Evolutionary conservation across 2,329 filamentous ascomycete genomes (phyloP).

Genomic region (Ilyonectria destructans): DNA sequence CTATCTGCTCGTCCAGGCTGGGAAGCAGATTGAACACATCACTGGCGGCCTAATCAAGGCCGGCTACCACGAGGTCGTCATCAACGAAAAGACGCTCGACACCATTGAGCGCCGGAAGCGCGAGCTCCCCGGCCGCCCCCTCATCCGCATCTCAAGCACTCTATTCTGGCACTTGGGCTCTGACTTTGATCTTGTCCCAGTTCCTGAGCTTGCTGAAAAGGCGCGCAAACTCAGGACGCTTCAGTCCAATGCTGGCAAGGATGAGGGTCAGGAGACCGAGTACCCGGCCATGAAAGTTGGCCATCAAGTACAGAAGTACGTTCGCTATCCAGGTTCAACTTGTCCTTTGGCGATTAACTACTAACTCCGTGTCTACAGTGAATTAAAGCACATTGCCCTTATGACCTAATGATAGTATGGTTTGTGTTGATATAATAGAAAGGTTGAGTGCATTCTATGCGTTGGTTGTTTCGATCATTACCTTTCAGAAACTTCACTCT

Average conservation of each 20-base stretch:
- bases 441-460: not conserved
- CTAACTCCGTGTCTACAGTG: constrained; percentile 53
- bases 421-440: not conserved
- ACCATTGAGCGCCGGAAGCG: constrained; percentile 62
- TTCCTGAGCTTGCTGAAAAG: constrained; percentile 63
- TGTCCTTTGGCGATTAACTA: not conserved
- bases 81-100: constrained; percentile 68
- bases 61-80: constrained; percentile 75
- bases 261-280: constrained; percentile 66
- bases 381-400: constrained; percentile 69
- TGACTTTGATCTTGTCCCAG: constrained; percentile 69
- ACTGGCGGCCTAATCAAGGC: constrained; percentile 75
- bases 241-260: constrained; percentile 65
- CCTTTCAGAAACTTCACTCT: not conserved
- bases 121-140: constrained; percentile 64
- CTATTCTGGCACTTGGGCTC: constrained; percentile 75
- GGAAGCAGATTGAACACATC: constrained; percentile 75
- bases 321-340: constrained; percentile 30
- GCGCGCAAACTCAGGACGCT: constrained; percentile 63
- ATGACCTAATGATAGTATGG: constrained; percentile 57
- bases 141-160: constrained; percentile 73
- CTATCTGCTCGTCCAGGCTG: constrained; percentile 74
- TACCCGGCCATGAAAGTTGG: constrained; percentile 73
- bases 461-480: not conserved
- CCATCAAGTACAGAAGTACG: constrained; percentile 71